Evolutionary conservation across 2,329 filamentous ascomycete species (phyloP).

Genomic region (Didymella lethalis): DNA sequence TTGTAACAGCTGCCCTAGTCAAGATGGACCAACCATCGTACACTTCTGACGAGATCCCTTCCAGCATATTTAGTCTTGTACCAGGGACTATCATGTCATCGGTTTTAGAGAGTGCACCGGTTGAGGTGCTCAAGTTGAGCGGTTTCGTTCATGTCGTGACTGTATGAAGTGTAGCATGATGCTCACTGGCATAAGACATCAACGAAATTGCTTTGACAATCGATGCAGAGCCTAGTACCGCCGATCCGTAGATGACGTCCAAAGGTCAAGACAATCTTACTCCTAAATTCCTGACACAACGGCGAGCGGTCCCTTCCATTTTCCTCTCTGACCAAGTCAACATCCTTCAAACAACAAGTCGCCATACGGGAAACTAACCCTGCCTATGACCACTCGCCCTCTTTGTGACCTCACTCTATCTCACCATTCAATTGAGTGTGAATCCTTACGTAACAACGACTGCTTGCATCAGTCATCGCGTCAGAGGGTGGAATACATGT

Average conservation of each 20-base stretch:
- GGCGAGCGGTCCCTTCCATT: conserved; percentile 2
- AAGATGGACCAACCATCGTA: conserved; percentile 9
- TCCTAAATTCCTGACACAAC: neutral
- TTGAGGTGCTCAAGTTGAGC: neutral
- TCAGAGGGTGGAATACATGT: too few relatives aligned
- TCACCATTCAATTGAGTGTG: neutral
- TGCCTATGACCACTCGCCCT: neutral
- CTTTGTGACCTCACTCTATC: conserved; percentile 3
- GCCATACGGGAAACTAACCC: neutral
- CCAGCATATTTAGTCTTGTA: conserved; percentile 1
- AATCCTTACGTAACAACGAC: conserved; percentile 2
- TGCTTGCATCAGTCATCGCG: neutral
- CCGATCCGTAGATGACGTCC: too few relatives aligned
- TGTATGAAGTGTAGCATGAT: conserved; percentile 10
- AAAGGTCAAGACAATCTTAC: neutral
- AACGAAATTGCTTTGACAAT: neutral
- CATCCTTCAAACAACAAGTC: neutral
- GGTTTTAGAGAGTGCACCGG: neutral
- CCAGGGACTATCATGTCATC: conserved; percentile 13
- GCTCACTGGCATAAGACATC: conserved; percentile 1
- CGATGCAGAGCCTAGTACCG: neutral
- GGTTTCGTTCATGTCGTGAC: neutral
- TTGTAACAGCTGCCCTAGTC: neutral
- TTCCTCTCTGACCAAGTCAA: neutral
- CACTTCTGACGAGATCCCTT: neutral